Evolutionary conservation across 179 eudicot species (phyloP).

Genomic region (Heliamphora pulchella): DNA sequence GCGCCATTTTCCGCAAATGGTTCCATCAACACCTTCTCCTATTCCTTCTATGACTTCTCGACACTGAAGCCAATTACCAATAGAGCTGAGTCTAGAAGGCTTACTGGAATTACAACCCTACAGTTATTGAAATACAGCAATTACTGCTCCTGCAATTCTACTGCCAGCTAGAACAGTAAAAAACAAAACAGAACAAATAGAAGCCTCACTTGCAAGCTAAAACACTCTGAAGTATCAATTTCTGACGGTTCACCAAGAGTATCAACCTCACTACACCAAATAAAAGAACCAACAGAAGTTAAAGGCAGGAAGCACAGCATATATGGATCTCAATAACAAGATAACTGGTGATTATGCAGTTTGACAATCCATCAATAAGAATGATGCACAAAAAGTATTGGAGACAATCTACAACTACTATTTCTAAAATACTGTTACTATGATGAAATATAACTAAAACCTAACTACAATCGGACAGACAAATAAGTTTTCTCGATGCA

Average conservation of each 20-base stretch:
- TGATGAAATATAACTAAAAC: not conserved
- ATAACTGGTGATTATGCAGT: not conserved
- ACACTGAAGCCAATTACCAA: slow-evolving; percentile 97
- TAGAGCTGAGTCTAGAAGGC: slow-evolving; percentile 40
- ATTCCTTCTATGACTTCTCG: slow-evolving; percentile 48
- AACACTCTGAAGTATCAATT: slow-evolving; percentile 29
- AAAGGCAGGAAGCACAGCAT: not conserved
- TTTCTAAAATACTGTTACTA: not conserved
- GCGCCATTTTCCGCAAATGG: slow-evolving; percentile 96
- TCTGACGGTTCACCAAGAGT: slow-evolving; percentile 37
- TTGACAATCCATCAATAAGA: not conserved
- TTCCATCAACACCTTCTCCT: slow-evolving; percentile 60
- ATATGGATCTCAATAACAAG: not conserved
- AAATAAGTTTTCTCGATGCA: not conserved
- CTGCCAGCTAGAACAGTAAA: not conserved
- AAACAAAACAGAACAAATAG: not conserved
- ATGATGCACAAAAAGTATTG: not conserved
- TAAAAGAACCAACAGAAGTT: slow-evolving; percentile 14
- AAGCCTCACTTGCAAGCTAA: slow-evolving; percentile 46
- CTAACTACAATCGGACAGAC: not conserved
- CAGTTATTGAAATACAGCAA: slow-evolving; percentile 12
- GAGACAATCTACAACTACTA: not conserved
- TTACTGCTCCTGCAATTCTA: slow-evolving; percentile 4
- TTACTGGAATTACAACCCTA: slow-evolving; percentile 40
- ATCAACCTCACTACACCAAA: slow-evolving; percentile 50